A percentile compares a stretch with the other conserved stretches of the same genome.
These are phyloP conservation scores for Albizia julibrissin DNA, from an alignment of 306 rosid genomes.

Conservation along the genomic window DNA sequence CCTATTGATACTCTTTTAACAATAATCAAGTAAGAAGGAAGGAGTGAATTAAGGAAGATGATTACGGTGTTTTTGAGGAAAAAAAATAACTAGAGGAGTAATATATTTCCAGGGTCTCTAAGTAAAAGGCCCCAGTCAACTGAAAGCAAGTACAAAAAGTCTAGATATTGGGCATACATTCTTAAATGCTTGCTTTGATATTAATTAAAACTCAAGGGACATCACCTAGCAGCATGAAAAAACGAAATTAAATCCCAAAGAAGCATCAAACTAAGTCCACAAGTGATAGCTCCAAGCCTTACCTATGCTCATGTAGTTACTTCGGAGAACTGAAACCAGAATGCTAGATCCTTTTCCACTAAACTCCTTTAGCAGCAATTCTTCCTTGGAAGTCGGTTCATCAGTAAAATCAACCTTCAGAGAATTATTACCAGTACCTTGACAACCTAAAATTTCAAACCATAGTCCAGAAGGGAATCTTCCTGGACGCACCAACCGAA, in stretches of 20 bases:
- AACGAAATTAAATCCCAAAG: slow-evolving; percentile 20
- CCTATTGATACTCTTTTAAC: too few relatives aligned
- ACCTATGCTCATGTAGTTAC: slow-evolving; percentile 85
- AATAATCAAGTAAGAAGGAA: too few relatives aligned
- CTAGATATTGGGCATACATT: slow-evolving; percentile 5
- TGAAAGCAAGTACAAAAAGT: slow-evolving; percentile 14
- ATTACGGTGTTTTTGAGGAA: too few relatives aligned
- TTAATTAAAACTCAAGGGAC: slow-evolving; percentile 13
- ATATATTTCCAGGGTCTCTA: slow-evolving; percentile 18
- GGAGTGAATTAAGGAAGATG: too few relatives aligned
- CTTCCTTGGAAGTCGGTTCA: slow-evolving; percentile 39
- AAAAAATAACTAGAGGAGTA: not conserved
- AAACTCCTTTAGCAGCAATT: slow-evolving; percentile 38
- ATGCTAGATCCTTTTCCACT: slow-evolving; percentile 44
- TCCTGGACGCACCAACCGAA: slow-evolving; percentile 67
- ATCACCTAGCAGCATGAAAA: slow-evolving; percentile 22
- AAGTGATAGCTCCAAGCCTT: slow-evolving; percentile 41
- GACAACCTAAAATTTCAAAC: slow-evolving; percentile 71
- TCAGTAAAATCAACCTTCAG: slow-evolving; percentile 24
- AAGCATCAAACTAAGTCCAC: slow-evolving; percentile 27
- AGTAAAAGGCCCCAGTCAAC: slow-evolving; percentile 17
- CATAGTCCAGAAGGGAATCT: slow-evolving; percentile 89
- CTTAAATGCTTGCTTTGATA: slow-evolving; percentile 24
- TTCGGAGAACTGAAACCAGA: slow-evolving; percentile 76
- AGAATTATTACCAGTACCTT: slow-evolving; percentile 37